phyloP scores from a whole-genome alignment of 768 basidiomycete species.

The Strobilomyces confusus region DNA sequence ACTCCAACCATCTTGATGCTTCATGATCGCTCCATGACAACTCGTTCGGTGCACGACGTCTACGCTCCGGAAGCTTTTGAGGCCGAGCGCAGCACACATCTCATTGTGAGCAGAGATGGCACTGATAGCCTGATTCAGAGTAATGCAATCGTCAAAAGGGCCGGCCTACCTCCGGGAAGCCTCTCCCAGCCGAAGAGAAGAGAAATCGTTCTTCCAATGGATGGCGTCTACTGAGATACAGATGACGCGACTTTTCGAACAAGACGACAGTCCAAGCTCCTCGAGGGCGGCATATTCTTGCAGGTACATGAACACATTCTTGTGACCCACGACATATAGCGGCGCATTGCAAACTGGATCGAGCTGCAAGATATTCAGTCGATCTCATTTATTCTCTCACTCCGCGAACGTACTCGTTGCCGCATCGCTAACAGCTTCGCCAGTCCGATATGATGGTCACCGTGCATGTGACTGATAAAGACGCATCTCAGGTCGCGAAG shows the following conservation, averaged over 20 bases:
- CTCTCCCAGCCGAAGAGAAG: slow-evolving; percentile 2
- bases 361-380: slow-evolving; percentile 43
- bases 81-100: slow-evolving; percentile 50
- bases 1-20: slow-evolving; percentile 56
- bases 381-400: not conserved
- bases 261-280: slow-evolving; percentile 57
- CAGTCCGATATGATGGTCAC: slow-evolving; percentile 87
- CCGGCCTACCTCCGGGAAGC: slow-evolving; percentile 3
- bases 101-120: slow-evolving; percentile 38
- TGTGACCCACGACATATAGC: slow-evolving; percentile 65
- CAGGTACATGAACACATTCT: slow-evolving; percentile 59
- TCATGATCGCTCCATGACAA: slow-evolving; percentile 69
- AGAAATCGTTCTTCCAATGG: slow-evolving; percentile 40
- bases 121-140: slow-evolving; percentile 30
- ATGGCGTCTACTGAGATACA: slow-evolving; percentile 53
- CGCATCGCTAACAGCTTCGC: slow-evolving; percentile 70
- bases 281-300: slow-evolving; percentile 70
- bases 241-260: slow-evolving; percentile 49
- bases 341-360: slow-evolving; percentile 56
- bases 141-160: not conserved
- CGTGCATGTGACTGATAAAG: slow-evolving; percentile 88
- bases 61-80: slow-evolving; percentile 62
- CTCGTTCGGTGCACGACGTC: slow-evolving; percentile 69
- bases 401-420: slow-evolving; percentile 43
- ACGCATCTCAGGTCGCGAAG: slow-evolving; percentile 73